Percentiles rank a stretch among this genome's conserved stretches.
These are phyloP conservation scores for Withania somnifera DNA, from an alignment of 305 asterid species.

Conservation along the genomic window DNA sequence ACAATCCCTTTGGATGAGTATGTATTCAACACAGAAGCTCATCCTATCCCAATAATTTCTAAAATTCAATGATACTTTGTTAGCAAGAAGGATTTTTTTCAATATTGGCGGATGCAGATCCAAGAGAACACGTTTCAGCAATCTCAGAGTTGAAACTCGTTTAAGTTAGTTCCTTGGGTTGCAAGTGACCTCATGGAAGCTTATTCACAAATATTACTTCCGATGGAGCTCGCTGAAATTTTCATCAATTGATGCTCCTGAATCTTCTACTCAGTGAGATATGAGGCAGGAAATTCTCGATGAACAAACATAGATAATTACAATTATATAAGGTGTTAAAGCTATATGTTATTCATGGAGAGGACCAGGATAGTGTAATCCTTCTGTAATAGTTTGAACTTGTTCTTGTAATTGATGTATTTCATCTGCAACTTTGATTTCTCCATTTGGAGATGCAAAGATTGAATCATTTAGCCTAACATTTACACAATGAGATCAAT, in stretches of 20 bases:
- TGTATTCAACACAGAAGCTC: conserved; percentile 95
- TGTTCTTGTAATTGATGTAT: background rate
- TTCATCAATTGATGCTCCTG: background rate
- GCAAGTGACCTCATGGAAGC: background rate
- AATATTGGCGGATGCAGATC: background rate
- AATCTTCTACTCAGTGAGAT: background rate
- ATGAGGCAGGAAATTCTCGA: background rate
- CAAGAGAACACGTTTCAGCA: background rate
- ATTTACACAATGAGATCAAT: conserved; percentile 2
- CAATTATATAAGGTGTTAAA: background rate
- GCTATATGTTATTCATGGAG: background rate
- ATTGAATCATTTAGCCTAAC: conserved; percentile 1
- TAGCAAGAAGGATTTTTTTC: background rate
- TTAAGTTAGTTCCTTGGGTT: background rate
- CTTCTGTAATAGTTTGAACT: background rate
- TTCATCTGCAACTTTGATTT: background rate
- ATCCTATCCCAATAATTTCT: conserved; percentile 58
- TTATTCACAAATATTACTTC: background rate
- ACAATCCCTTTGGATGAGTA: conserved; percentile 72
- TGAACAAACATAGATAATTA: background rate
- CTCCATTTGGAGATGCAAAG: conserved; percentile 5
- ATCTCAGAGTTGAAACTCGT: background rate
- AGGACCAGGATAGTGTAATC: background rate
- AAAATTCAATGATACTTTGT: background rate
- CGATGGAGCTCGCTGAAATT: background rate